Evolutionary conservation across 768 basidiomycete genomes (phyloP).

Genomic region (Xerocomus spinulosus): DNA sequence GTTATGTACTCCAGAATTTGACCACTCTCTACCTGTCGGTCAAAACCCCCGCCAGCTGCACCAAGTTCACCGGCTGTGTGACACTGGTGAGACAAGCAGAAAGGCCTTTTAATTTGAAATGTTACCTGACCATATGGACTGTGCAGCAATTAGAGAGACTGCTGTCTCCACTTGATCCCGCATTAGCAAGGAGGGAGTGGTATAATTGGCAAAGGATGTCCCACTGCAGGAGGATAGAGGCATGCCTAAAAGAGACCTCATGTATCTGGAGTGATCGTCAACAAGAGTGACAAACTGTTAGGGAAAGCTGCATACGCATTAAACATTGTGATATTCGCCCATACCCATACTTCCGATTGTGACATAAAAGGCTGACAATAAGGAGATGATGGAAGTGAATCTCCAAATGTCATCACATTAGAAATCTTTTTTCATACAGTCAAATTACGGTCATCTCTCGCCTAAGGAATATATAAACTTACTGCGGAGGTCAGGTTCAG

Average conservation of each 20-base stretch:
- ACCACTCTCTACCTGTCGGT: neutral
- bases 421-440: too few relatives aligned
- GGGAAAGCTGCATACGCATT: neutral
- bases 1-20: neutral
- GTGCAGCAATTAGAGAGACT: neutral
- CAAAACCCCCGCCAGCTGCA: neutral
- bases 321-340: neutral
- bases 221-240: neutral
- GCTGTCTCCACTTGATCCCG: neutral
- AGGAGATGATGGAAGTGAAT: too few relatives aligned
- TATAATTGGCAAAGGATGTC: neutral
- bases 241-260: neutral
- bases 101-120: neutral
- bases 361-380: too few relatives aligned
- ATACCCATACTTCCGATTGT: too few relatives aligned
- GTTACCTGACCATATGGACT: neutral
- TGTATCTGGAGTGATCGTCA: neutral
- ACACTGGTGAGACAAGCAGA: neutral
- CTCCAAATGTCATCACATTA: too few relatives aligned
- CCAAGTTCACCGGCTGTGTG: neutral
- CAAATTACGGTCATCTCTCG: too few relatives aligned
- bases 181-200: neutral
- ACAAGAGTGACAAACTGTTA: too few relatives aligned
- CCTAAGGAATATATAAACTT: too few relatives aligned
- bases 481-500: too few relatives aligned